Evolutionary conservation across 2,329 filamentous ascomycete species (phyloP), one percentile per base, ranked within the genome.

Genomic region (Penicillium sp.): DNA sequence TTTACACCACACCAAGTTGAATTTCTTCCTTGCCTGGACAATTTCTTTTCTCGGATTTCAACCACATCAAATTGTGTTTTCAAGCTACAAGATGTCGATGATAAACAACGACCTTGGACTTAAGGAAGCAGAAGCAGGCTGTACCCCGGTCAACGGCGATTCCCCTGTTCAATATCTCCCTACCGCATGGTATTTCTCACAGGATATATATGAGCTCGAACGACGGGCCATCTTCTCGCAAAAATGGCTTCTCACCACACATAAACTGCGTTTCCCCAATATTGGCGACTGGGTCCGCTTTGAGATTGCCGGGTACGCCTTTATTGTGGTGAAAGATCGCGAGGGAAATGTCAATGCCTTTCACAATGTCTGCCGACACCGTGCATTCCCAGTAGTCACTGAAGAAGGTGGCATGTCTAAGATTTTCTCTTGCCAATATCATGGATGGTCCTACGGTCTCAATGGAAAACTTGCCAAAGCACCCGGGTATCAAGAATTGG

Each of bases 211-310:
- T 61, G 76, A 83, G 61, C 78, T 84, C 1, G 81, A 84, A 65
- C 70, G 79, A 32, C 76, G 81, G 7, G 79, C 80, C 44, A 80
- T 83, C 62, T 84, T 83, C 66, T 83, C 81, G 34, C 81, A 43
- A 76, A 84, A 73, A 74, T 74, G 71, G 71, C 61, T 74, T 11
- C 63, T 71, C 14, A 67, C 68, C 7, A 72, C 70, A 10, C 71
- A 74, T 53, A 60, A 77, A 57, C 69, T 73, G 43, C 74, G 83
- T 45, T 70, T 86, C 26, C 63, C 69, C 53, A 78, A 82, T 45
- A 61, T 74, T 7, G 84, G 84, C 5, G 83, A 85, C 68, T 86
- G 77, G 70, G 70, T 84, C 11, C 75, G 76, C 32, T 86, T 78
- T 59, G 74, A 79, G n/a, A 72, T 83, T 5, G 81, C 82, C 7